phyloP scores from a whole-genome alignment of 192 early-diverging fungal species.

The Neocallimastix lanati region DNA sequence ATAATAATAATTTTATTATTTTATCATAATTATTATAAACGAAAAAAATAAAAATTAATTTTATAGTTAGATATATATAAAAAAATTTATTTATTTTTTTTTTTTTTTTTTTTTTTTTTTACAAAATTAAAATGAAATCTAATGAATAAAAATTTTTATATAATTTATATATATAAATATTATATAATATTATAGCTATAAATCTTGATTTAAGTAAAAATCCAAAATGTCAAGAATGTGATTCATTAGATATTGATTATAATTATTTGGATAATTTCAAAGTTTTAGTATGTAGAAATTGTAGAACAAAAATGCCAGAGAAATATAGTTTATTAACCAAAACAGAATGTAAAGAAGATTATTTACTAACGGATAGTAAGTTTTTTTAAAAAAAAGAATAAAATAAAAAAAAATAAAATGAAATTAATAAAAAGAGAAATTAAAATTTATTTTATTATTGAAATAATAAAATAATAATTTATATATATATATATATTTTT shows the following conservation, averaged over 20 bases:
- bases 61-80: too few species aligned
- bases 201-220: constrained; percentile 26
- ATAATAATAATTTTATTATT: too few species aligned
- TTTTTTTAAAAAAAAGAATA: background rate
- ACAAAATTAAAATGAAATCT: too few species aligned
- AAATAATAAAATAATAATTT: too few species aligned
- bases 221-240: constrained; percentile 68
- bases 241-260: constrained; percentile 63
- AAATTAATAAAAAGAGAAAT: background rate
- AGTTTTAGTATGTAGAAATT: constrained; percentile 55
- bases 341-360: constrained; percentile 87
- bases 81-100: too few species aligned
- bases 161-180: too few species aligned
- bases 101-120: too few species aligned
- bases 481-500: background rate
- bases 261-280: constrained; percentile 51
- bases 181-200: constrained; percentile 20
- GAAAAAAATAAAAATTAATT: too few species aligned
- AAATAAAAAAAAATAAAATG: background rate
- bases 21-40: too few species aligned
- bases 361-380: constrained; percentile 78
- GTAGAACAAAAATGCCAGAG: constrained; percentile 56
- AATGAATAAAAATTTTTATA: too few species aligned
- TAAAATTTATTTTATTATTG: too few species aligned
- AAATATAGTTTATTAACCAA: constrained; percentile 89